Base-by-base conservation (phyloP, 495 filamentous ascomycete genomes). In the Penicillium arizonense region DNA sequence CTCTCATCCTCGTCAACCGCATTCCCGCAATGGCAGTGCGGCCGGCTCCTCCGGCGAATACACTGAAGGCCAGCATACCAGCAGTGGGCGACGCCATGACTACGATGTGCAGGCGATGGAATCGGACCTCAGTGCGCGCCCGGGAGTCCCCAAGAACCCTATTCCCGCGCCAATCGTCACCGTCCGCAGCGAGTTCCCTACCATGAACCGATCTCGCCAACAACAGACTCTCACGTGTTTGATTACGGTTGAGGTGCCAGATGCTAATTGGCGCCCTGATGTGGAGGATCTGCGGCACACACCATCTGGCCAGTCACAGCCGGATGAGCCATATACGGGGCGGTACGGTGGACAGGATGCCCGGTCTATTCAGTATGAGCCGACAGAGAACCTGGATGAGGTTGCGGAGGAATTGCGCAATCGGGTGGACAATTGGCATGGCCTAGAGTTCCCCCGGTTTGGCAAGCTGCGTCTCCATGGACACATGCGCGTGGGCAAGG, bases 71-170 rank as follows among this genome's bases (percentile, higher is more conserved):
- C 70, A 73, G 14, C 70, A 72, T 32, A 62, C 62, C 9, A 72
- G 57, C 47, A 74, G 62, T 32, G 77, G 75, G 18, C 68, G 92
- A 55, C 84, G 91, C 46, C 92, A 97, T 62, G 94, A 97, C 61
- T 97, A 96, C 63, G 94, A 98, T 67, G 83, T 96, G 21, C 93
- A 97, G 62, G 89, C 93, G 11, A 96, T 96, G 91, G 93, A 97
- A 70, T 89, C 89, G 1, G 90, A 86, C 38, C 73, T 96, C 23
- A 84, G 82, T 58, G 87, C 91, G 7, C 82, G 90, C 37, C 65
- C 75, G 5, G 76, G 82, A 48, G 67, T 85, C 18, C 80, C 83
- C n/a, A 88, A 86, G 58, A 97, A 96, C 52, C 92, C 95, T 0
- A 97, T 97, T 43, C 91, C 93, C 7, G 77, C 94, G 9, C 94